Evolutionary conservation across 2,329 filamentous ascomycete species (phyloP).

Genomic region (Thielaviopsis ethacetica): DNA sequence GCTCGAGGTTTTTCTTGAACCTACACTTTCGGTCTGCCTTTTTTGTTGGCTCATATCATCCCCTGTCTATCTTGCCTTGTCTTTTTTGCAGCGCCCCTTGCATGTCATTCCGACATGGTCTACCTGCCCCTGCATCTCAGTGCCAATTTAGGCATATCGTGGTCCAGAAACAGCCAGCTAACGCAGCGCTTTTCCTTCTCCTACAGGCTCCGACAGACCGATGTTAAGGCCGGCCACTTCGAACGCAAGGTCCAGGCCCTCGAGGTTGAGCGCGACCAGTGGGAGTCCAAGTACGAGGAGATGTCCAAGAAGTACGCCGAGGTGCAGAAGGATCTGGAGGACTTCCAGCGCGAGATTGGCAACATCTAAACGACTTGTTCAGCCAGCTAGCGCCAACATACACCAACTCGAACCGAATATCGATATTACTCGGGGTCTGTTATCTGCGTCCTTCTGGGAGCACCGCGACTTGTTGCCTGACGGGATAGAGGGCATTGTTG

Average conservation of each 20-base stretch:
- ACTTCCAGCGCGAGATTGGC: slow-evolving; percentile 80
- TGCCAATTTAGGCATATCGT: neutral
- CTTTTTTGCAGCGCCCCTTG: neutral
- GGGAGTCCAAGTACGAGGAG: slow-evolving; percentile 97
- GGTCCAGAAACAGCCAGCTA: neutral
- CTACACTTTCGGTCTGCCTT: neutral
- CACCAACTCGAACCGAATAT: slow-evolving; percentile 1
- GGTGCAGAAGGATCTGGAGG: slow-evolving; percentile 79
- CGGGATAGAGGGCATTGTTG: neutral
- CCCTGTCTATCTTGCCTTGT: neutral
- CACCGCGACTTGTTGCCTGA: neutral
- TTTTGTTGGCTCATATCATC: neutral
- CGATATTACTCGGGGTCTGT: neutral
- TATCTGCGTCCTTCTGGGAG: neutral
- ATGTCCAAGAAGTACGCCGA: slow-evolving; percentile 77
- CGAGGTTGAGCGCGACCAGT: slow-evolving; percentile 79
- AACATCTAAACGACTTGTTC: slow-evolving; percentile 52
- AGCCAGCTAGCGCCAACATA: neutral
- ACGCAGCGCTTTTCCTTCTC: neutral
- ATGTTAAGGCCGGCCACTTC: slow-evolving; percentile 97
- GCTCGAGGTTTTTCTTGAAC: neutral
- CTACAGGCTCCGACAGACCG: slow-evolving; percentile 84
- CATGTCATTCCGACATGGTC: neutral
- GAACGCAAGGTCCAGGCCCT: slow-evolving; percentile 98
- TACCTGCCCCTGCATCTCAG: slow-evolving; percentile 1